Evolutionary conservation across 805 yeast genomes (phyloP), one percentile per base, ranked within the genome.

Genomic region (Barnettozyma sucrosica): DNA sequence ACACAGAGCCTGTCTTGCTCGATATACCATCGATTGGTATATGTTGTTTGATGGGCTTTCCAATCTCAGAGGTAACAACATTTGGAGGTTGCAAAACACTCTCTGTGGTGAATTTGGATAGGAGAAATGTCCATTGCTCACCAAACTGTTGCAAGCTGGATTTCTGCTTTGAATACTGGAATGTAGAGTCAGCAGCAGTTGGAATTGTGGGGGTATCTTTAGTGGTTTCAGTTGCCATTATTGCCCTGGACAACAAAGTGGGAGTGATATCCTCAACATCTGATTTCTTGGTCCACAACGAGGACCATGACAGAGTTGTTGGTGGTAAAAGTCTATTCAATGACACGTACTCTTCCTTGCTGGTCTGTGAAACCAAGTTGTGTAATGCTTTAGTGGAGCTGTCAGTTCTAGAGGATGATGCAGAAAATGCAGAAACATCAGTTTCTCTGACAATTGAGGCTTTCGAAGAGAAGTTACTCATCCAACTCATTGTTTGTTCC

Each of bases 401-500:
- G 42, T 28, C 30, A 13, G 44, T 19, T 16, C 39, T 36, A 5
- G 40, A 21, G 7, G 26, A 14, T 16, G 47, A 21, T 6, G 41
- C 41, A 33, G 24, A 39, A n/a, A 18, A 25, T 7, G 46, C 43
- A n/a, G 51, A 41, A 30, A 44, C 40, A 4, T 25, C 44, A 10
- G 43, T 36, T 33, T 44, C 43, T 20, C 23, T 41, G n/a, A 23
- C 41, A n/a, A 25, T 34, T 11, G 50, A 43, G 14, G 44, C 42
- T 3, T 46, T 46, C 11, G 45, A 43, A 24, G 59, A 39, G 44
- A 59, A 55, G 46, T 52, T 49, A 21, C 47, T 56, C 59, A 60
- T 58, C 64, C 64, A 60, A 19, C 25, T 46, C 44, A 59, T 49
- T 2, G 62, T 59, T 34, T 58, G 61, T 9, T 56, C 30, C 34